A percentile compares a stretch with the other conserved stretches of the same genome.
Conservation (phyloP, 306 rosid species). For the Pyrus betulifolia region DNA sequence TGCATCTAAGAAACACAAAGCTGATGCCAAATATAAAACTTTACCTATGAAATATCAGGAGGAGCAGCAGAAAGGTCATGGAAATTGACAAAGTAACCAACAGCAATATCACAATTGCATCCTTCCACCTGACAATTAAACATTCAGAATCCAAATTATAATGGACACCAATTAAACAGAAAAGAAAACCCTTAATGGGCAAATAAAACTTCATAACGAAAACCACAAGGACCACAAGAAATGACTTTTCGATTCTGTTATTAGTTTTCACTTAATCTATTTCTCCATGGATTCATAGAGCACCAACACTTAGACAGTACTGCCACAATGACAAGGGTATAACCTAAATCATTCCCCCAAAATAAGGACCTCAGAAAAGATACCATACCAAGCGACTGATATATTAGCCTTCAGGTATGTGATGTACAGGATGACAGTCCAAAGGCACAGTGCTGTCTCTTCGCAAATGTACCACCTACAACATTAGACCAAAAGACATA, state of each 20-base stretch:
- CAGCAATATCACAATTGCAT: slow-evolving; percentile 61
- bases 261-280: neutral
- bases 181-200: neutral
- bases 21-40: slow-evolving; percentile 1
- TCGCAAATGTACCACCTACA: slow-evolving; percentile 90
- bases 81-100: slow-evolving; percentile 52
- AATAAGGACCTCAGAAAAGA: slow-evolving; percentile 20
- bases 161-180: slow-evolving; percentile 11
- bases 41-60: slow-evolving; percentile 83
- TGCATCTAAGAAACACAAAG: neutral
- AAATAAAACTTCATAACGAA: neutral
- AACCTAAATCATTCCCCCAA: slow-evolving; percentile 13
- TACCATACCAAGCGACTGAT: slow-evolving; percentile 60
- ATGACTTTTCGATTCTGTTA: neutral
- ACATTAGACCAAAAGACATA: slow-evolving; percentile 21
- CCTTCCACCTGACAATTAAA: slow-evolving; percentile 86
- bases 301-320: neutral
- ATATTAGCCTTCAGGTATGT: slow-evolving; percentile 64
- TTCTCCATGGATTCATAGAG: neutral
- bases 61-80: slow-evolving; percentile 66
- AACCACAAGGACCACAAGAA: neutral
- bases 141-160: slow-evolving; percentile 14
- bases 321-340: neutral
- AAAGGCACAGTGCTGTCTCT: slow-evolving; percentile 85
- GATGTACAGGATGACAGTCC: slow-evolving; percentile 80